phyloP scores from a whole-genome alignment of 768 basidiomycete genomes.

The Hebeloma cylindrosporum region DNA sequence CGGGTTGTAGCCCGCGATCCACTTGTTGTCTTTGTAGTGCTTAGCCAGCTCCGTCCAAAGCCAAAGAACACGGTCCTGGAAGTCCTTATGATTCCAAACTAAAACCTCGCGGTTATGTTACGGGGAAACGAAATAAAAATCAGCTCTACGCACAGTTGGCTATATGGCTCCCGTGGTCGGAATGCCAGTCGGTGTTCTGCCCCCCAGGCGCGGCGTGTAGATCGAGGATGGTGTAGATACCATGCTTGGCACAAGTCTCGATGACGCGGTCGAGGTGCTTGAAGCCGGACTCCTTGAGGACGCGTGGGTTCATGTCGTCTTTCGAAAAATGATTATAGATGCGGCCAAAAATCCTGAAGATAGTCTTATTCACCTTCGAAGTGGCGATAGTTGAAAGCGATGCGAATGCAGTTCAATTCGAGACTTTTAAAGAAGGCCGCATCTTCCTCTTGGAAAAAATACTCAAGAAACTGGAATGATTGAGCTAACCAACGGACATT shows the following conservation, averaged over 20 bases:
- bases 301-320: slow-evolving; percentile 78
- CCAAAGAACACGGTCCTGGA: slow-evolving; percentile 77
- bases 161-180: slow-evolving; percentile 67
- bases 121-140: background rate
- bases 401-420: slow-evolving; percentile 77
- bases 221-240: slow-evolving; percentile 81
- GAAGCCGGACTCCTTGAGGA: slow-evolving; percentile 72
- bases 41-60: slow-evolving; percentile 75
- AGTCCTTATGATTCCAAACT: slow-evolving; percentile 85
- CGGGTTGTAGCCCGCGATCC: slow-evolving; percentile 87
- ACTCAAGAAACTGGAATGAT: slow-evolving; percentile 65
- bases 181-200: slow-evolving; percentile 81
- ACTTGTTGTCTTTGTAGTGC: slow-evolving; percentile 75
- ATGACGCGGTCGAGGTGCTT: slow-evolving; percentile 85
- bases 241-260: slow-evolving; percentile 68
- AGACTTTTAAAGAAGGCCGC: slow-evolving; percentile 76
- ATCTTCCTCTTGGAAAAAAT: slow-evolving; percentile 79
- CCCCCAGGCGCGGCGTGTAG: slow-evolving; percentile 76
- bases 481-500: background rate
- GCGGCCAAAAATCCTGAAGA: background rate
- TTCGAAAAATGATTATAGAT: background rate
- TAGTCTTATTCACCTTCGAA: slow-evolving; percentile 50
- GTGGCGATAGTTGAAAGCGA: slow-evolving; percentile 74
- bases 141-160: slow-evolving; percentile 47
- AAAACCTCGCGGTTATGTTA: background rate